Evolutionary conservation across 345 rosid genomes (phyloP).

Genomic region (Cardamine chenopodiifolia): DNA sequence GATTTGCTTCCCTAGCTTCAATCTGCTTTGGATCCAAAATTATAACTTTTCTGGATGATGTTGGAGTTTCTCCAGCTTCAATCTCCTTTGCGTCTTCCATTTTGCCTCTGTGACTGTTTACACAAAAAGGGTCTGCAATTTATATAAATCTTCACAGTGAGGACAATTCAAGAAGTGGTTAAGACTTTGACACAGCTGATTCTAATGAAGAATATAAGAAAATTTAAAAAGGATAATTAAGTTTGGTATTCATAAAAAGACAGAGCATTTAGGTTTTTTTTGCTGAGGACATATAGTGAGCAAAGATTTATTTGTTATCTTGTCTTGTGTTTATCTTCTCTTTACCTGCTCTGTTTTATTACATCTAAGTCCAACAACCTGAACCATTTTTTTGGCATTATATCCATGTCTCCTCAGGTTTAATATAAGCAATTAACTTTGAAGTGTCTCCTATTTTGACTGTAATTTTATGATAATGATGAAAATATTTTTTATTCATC

Average conservation of each 20-base stretch:
- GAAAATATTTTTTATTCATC: neutral
- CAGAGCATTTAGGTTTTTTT: conserved; percentile 38
- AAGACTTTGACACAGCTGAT: conserved; percentile 33
- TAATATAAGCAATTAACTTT: neutral
- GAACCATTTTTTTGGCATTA: conserved; percentile 34
- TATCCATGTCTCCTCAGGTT: conserved; percentile 21
- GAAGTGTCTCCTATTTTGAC: neutral
- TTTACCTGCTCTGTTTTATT: conserved; percentile 40
- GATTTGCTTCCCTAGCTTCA: neutral
- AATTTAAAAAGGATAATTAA: neutral
- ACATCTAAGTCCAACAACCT: conserved; percentile 38
- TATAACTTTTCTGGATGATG: neutral
- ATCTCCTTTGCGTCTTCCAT: conserved; percentile 43
- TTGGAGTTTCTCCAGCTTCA: conserved; percentile 22
- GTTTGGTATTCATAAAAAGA: conserved; percentile 30
- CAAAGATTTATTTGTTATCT: conserved; percentile 39
- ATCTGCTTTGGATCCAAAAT: neutral
- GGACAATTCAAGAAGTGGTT: conserved; percentile 22
- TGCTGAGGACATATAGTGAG: conserved; percentile 43
- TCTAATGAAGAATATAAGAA: conserved; percentile 5
- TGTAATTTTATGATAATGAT: neutral
- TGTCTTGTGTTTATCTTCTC: conserved; percentile 32
- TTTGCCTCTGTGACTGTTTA: neutral
- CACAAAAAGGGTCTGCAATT: neutral
- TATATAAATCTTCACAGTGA: conserved; percentile 19